A percentile compares a stretch with the other conserved stretches of the same genome.
Conservation (phyloP, 768 basidiomycete genomes). For the Auricularia sp. region DNA sequence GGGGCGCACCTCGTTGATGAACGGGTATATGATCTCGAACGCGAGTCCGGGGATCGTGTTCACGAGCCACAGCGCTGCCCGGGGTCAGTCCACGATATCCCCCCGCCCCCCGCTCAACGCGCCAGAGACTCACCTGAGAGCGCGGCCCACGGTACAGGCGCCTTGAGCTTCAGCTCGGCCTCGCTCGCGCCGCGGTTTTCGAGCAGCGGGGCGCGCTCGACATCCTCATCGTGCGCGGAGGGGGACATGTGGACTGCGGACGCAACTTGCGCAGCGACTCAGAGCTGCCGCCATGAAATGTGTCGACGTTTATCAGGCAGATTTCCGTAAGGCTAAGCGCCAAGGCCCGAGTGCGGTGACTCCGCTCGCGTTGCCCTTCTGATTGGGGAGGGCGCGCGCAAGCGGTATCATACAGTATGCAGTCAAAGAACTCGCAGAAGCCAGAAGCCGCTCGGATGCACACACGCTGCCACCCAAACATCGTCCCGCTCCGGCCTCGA, state of each 20-base stretch:
- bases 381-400: no score
- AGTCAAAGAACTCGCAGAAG: no score
- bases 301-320: background rate
- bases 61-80: background rate
- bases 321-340: background rate
- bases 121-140: background rate
- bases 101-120: background rate
- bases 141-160: background rate
- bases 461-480: no score
- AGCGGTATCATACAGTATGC: no score
- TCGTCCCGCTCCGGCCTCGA: no score
- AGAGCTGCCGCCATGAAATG: background rate
- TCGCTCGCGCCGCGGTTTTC: background rate
- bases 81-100: background rate
- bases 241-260: background rate
- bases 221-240: background rate
- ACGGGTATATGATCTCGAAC: constrained; percentile 1
- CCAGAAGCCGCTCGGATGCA: no score
- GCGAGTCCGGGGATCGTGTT: background rate
- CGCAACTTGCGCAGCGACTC: background rate
- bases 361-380: background rate
- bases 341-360: background rate
- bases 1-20: background rate
- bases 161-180: background rate
- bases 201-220: background rate